Evolutionary conservation across 129 eudicot species (phyloP).

Genomic region (Ambrosia artemisiifolia): DNA sequence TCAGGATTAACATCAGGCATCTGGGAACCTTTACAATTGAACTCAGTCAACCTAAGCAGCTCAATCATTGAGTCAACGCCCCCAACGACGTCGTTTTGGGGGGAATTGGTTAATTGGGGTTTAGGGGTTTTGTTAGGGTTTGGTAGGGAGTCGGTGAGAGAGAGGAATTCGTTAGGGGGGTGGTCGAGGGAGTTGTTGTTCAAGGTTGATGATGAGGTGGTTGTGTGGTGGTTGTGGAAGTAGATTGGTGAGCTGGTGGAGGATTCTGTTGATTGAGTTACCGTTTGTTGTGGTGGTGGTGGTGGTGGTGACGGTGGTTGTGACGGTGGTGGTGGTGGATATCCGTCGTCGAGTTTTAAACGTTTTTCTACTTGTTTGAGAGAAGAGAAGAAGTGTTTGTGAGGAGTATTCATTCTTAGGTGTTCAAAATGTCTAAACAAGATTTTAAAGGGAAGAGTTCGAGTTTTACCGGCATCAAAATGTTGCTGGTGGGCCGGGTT

Average conservation of each 20-base stretch:
- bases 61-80: conserved; percentile 50
- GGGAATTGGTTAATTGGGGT: conserved; percentile 12
- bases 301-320: conserved; percentile 16
- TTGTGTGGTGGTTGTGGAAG: conserved; percentile 43
- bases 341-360: conserved; percentile 45
- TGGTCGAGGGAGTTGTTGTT: conserved; percentile 42
- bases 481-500: too few species aligned
- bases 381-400: conserved; percentile 61
- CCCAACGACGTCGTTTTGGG: conserved; percentile 20
- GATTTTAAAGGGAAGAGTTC: too few species aligned
- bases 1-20: conserved; percentile 24
- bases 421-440: background rate
- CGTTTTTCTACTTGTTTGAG: conserved; percentile 70
- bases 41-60: conserved; percentile 51
- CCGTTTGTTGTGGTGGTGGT: conserved; percentile 15
- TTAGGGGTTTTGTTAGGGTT: conserved; percentile 26
- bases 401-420: conserved; percentile 22
- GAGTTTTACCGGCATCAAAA: too few species aligned
- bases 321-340: conserved; percentile 15
- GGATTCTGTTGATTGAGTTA: conserved; percentile 38
- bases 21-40: conserved; percentile 22
- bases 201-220: conserved; percentile 23
- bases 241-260: conserved; percentile 46
- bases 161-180: conserved; percentile 57
- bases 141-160: conserved; percentile 29